A percentile compares a stretch with the other conserved stretches of the same genome.
Conservation (phyloP, 2,329 filamentous ascomycete genomes). For the Zarea fungicola region DNA sequence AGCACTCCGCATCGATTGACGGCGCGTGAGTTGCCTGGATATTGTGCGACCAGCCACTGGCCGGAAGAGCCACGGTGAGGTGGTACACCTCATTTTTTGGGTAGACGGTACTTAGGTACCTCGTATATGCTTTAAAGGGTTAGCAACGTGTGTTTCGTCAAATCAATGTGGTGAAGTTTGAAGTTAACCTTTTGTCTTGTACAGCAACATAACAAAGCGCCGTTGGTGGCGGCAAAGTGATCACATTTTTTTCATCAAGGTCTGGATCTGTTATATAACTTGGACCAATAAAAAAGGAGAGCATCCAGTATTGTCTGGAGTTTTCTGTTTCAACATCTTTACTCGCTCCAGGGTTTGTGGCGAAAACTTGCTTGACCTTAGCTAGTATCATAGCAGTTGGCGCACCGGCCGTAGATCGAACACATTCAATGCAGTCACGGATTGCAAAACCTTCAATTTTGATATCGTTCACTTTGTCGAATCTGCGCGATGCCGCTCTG, state of each 20-base stretch:
- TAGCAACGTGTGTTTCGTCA: background rate
- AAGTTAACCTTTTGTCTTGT: slow-evolving; percentile 9
- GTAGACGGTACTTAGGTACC: slow-evolving; percentile 44
- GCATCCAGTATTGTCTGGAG: slow-evolving; percentile 57
- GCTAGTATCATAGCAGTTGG: slow-evolving; percentile 14
- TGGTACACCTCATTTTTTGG: slow-evolving; percentile 38
- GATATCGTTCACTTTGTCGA: background rate
- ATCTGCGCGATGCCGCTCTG: too few species aligned
- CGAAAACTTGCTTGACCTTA: slow-evolving; percentile 15
- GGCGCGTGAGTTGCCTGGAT: slow-evolving; percentile 35
- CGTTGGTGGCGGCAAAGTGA: background rate
- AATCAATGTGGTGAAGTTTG: background rate
- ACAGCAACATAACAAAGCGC: slow-evolving; percentile 1
- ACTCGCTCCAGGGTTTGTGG: slow-evolving; percentile 30
- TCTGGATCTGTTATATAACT: slow-evolving; percentile 20
- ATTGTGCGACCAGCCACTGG: slow-evolving; percentile 23
- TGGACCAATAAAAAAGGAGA: slow-evolving; percentile 48
- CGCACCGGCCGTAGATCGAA: slow-evolving; percentile 14
- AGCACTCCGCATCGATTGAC: slow-evolving; percentile 28
- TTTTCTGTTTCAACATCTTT: slow-evolving; percentile 47
- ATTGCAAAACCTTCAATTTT: background rate
- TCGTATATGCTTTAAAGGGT: slow-evolving; percentile 25
- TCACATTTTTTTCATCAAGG: background rate
- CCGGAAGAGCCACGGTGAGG: slow-evolving; percentile 31
- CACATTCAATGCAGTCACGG: background rate